Evolutionary conservation across 345 rosid species (phyloP), one percentile per base, ranked within the genome.

Genomic region (Nasturtium officinale): DNA sequence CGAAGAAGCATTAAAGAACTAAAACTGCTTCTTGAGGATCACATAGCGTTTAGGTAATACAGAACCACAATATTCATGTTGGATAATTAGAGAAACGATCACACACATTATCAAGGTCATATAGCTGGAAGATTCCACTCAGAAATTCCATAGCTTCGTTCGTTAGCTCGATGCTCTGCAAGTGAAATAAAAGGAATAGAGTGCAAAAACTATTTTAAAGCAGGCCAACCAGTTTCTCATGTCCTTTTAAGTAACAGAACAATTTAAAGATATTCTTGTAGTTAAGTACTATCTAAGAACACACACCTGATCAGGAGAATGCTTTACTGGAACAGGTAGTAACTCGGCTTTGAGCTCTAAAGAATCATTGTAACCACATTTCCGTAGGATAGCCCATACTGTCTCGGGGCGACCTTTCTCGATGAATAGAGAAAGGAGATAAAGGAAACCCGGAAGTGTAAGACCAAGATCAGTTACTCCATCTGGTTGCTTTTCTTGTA

Each of bases 381-480:
- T 87, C 75, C 97, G 87, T 73, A 90, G 76, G 61, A 90, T 90
- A 71, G 89, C 80, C 97, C 97, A 91, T 71, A 89, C 83, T 58
- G 92, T 86, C 82, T 90, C 97, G 66, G 84, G 82, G 30, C 89
- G 90, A 25, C 97, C 92, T 76, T 82, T 88, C 60, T 90, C 95
- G 58, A 91, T 89, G 65, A 91, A 91, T 72, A 91, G 90, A 48
- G 92, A 76, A 82, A 86, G 89, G 42, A 91, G 89, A 69, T 81
- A 87, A 32, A 87, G 79, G 77, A 91, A 91, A 0, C 95, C 95
- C 47, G 85, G 85, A 43, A 86, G 83, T 28, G 95, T 91, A 79
- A 91, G 92, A 73, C 97, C 97, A 46, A 86, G 82, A 63, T 89
- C 87, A 52, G 82, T 85, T 61, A 91, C 95, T 78, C 95, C 97